phyloP scores from a whole-genome alignment of 257 asterid species.

The Scutellaria galericulata region DNA sequence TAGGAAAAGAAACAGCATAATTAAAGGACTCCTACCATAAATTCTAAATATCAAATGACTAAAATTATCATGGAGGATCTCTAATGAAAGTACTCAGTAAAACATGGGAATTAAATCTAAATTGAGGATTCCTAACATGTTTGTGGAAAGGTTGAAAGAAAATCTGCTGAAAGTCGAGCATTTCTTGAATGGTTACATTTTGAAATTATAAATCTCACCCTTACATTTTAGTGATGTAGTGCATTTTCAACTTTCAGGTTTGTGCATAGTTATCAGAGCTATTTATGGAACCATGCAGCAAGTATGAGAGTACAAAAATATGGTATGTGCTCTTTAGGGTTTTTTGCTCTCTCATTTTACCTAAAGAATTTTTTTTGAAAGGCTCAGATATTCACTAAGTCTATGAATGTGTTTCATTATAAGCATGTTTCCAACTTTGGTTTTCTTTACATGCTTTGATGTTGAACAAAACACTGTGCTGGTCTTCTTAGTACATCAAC shows the following conservation, averaged over 20 bases:
- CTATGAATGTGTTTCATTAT: no score
- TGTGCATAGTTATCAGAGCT: slow-evolving; percentile 97
- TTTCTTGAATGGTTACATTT: slow-evolving; percentile 20
- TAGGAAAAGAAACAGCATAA: no score
- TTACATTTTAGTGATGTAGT: slow-evolving; percentile 33
- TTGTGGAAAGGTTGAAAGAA: slow-evolving; percentile 20
- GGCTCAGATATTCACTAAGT: no score
- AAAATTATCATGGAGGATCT: no score
- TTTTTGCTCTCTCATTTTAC: slow-evolving; percentile 9
- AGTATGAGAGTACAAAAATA: slow-evolving; percentile 81
- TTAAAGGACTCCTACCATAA: no score
- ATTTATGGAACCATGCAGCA: slow-evolving; percentile 94
- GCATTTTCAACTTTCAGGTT: slow-evolving; percentile 63
- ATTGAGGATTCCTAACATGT: not conserved
- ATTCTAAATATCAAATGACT: no score
- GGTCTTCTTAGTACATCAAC: no score
- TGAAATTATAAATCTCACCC: slow-evolving; percentile 3
- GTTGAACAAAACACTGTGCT: no score
- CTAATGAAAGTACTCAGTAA: no score
- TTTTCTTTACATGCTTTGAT: no score
- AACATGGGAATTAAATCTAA: no score
- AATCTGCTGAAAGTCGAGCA: not conserved
- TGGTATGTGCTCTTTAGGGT: slow-evolving; percentile 50
- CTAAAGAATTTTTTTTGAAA: not conserved
- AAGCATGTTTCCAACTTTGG: no score